These are phyloP conservation scores for Cordyceps pruinosa DNA, from an alignment of 2,329 filamentous ascomycete species.

Conservation along the genomic window DNA sequence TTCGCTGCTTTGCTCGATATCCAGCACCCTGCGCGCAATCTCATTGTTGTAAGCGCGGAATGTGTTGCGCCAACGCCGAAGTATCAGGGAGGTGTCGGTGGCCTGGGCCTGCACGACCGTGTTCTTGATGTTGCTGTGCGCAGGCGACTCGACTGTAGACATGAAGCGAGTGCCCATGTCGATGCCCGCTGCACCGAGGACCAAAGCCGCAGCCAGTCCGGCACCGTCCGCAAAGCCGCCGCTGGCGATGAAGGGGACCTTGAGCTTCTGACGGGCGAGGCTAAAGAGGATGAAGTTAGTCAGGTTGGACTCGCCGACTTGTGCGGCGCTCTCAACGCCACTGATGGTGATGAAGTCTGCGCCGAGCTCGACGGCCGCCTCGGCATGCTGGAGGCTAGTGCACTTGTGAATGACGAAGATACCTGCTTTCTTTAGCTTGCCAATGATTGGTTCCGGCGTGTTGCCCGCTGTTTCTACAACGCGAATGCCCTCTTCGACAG, in stretches of 20 bases:
- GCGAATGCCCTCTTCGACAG: constrained; percentile 85
- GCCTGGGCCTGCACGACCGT: constrained; percentile 82
- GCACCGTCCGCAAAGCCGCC: constrained; percentile 94
- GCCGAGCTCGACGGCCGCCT: constrained; percentile 84
- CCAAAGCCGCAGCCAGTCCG: constrained; percentile 83
- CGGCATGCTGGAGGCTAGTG: constrained; percentile 89
- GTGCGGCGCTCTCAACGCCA: constrained; percentile 91
- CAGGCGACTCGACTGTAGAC: constrained; percentile 90
- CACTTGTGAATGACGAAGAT: constrained; percentile 90
- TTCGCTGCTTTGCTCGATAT: constrained; percentile 74
- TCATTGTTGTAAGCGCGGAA: constrained; percentile 84
- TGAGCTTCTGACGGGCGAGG: constrained; percentile 74
- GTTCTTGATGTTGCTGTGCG: constrained; percentile 90
- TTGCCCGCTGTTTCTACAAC: constrained; percentile 93
- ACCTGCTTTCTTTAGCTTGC: constrained; percentile 72
- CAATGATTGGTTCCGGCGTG: constrained; percentile 79
- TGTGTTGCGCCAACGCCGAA: constrained; percentile 90
- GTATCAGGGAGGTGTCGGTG: constrained; percentile 81
- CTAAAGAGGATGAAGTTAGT: constrained; percentile 85
- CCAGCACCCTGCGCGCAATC: constrained; percentile 69
- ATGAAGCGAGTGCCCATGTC: constrained; percentile 99
- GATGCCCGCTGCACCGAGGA: constrained; percentile 84
- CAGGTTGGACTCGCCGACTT: constrained; percentile 81
- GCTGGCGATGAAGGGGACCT: constrained; percentile 87
- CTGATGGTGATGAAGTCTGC: constrained; percentile 96